phyloP scores from a whole-genome alignment of 2,329 filamentous ascomycete species.

The Meredithiella fracta region DNA sequence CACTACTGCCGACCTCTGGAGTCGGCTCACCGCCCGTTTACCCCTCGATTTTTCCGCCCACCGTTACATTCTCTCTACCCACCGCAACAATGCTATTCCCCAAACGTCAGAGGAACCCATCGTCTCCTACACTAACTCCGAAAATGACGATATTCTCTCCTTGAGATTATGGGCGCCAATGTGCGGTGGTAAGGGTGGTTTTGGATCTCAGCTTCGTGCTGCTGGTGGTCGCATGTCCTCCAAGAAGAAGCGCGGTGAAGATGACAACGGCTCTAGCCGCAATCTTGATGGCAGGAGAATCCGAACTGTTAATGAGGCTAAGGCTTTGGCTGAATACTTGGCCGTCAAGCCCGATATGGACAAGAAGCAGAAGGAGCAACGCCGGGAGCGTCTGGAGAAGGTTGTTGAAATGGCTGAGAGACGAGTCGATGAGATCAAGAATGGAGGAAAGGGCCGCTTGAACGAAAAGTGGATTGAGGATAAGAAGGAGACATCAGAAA shows the following conservation, averaged over 20 bases:
- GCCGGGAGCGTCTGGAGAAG: slow-evolving; percentile 70
- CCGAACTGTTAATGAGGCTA: slow-evolving; percentile 86
- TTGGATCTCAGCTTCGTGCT: slow-evolving; percentile 89
- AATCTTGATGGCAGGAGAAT: slow-evolving; percentile 84
- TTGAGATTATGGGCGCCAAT: slow-evolving; percentile 65
- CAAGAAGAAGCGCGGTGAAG: slow-evolving; percentile 69
- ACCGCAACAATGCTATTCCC: slow-evolving; percentile 55
- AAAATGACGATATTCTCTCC: slow-evolving; percentile 54
- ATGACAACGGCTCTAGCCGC: slow-evolving; percentile 77
- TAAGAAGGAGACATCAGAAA: slow-evolving; percentile 77
- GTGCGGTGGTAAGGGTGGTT: slow-evolving; percentile 90
- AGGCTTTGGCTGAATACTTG: slow-evolving; percentile 84
- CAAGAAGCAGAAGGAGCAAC: slow-evolving; percentile 74
- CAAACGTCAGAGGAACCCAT: slow-evolving; percentile 35
- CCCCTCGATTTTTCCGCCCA: slow-evolving; percentile 30
- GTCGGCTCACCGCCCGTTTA: slow-evolving; percentile 43
- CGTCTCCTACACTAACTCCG: slow-evolving; percentile 40
- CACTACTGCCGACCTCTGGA: slow-evolving; percentile 49
- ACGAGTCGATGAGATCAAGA: slow-evolving; percentile 66
- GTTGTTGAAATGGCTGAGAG: slow-evolving; percentile 73
- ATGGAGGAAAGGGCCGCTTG: slow-evolving; percentile 49
- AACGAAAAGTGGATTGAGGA: slow-evolving; percentile 92
- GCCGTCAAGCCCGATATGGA: slow-evolving; percentile 97
- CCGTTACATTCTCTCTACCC: slow-evolving; percentile 65
- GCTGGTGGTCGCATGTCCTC: slow-evolving; percentile 97